Evolutionary conservation across 2,329 filamentous ascomycete genomes (phyloP).

Genomic region (Juglanconis sp.): DNA sequence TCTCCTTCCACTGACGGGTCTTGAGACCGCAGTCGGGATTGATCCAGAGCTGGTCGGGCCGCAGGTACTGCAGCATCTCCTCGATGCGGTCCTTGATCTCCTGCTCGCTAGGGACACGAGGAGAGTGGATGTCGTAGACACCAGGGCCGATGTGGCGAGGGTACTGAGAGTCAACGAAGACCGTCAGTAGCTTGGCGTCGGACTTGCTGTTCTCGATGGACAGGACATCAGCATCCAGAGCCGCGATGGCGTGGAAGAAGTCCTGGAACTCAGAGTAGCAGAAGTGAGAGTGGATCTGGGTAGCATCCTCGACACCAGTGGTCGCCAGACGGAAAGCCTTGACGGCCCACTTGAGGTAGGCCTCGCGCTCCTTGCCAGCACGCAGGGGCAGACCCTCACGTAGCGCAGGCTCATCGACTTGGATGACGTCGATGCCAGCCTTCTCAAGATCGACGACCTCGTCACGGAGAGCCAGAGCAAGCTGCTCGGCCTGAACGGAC

Average conservation of each 20-base stretch:
- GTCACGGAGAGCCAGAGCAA: constrained; percentile 95
- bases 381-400: constrained; percentile 99
- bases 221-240: constrained; percentile 95
- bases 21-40: constrained; percentile 99
- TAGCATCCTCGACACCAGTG: constrained; percentile 88
- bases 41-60: constrained; percentile 98
- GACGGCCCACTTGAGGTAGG: constrained; percentile 96
- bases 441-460: constrained; percentile 98
- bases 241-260: constrained; percentile 99
- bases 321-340: constrained; percentile 96
- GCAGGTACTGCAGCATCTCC: constrained; percentile 97
- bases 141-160: constrained; percentile 97
- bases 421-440: constrained; percentile 95
- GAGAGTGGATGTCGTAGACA: constrained; percentile 99
- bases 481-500: constrained; percentile 97
- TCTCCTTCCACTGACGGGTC: constrained; percentile 98
- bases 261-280: constrained; percentile 99
- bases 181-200: constrained; percentile 97
- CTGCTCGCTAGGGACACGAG: constrained; percentile 92
- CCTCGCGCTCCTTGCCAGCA: constrained; percentile 87
- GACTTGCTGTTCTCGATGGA: constrained; percentile 99
- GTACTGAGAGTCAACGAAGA: constrained; percentile 97
- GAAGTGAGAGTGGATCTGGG: constrained; percentile 99
- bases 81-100: constrained; percentile 97
- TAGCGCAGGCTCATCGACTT: constrained; percentile 98